Evolutionary conservation across 495 filamentous ascomycete species (phyloP).

Genomic region (Tuber umbilicatum): DNA sequence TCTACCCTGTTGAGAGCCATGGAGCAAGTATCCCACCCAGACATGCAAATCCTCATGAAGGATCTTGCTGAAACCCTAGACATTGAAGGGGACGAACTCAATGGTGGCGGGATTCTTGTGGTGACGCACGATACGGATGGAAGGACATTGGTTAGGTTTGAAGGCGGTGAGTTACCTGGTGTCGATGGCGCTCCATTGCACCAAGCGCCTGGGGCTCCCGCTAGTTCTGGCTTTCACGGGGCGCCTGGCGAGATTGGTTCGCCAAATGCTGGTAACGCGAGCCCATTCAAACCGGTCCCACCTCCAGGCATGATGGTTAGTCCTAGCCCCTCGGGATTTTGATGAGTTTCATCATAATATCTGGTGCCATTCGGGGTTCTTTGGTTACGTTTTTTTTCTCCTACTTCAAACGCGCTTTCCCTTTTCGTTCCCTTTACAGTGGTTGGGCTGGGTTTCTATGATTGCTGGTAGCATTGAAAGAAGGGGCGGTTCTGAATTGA

Average conservation of each 20-base stretch:
- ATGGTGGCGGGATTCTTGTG: constrained; percentile 81
- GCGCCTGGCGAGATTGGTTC: constrained; percentile 51
- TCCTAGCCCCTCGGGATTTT: constrained; percentile 30
- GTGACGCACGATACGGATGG: constrained; percentile 51
- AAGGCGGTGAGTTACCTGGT: constrained; percentile 29
- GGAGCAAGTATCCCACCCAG: constrained; percentile 53
- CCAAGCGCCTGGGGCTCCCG: constrained; percentile 30
- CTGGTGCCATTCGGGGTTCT: not conserved
- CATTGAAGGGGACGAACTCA: constrained; percentile 75
- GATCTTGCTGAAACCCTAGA: constrained; percentile 88
- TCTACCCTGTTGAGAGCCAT: constrained; percentile 60
- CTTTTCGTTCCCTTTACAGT: not conserved
- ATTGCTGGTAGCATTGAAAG: constrained; percentile 4
- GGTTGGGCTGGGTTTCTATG: not conserved
- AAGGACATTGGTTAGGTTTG: constrained; percentile 50
- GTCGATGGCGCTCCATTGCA: constrained; percentile 24
- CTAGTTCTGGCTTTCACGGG: constrained; percentile 20
- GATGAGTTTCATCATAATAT: constrained; percentile 6
- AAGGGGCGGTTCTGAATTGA: constrained; percentile 1
- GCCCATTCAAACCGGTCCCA: constrained; percentile 32
- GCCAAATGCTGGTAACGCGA: constrained; percentile 17
- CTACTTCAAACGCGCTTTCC: not conserved
- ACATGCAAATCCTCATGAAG: constrained; percentile 55
- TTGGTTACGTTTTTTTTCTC: constrained; percentile 1
- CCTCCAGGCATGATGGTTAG: constrained; percentile 32